phyloP scores from a whole-genome alignment of 164 flowering plant species.

The Chimonanthus salicifolius region DNA sequence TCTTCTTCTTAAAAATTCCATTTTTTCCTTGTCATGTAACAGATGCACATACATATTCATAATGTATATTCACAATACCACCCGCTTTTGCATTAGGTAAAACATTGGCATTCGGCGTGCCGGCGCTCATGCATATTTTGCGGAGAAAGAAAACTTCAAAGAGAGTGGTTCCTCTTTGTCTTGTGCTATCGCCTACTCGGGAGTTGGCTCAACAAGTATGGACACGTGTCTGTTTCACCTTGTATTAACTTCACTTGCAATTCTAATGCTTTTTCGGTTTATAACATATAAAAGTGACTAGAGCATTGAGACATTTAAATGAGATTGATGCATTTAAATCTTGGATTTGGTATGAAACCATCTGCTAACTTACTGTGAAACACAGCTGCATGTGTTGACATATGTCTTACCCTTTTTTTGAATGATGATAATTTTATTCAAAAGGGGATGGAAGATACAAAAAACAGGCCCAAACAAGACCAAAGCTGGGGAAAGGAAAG shows the following conservation, averaged over 20 bases:
- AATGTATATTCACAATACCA: background rate
- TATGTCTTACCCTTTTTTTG: no score
- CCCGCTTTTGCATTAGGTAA: conserved; percentile 47
- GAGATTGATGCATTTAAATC: no score
- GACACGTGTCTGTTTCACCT: conserved; percentile 1
- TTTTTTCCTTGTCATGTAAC: background rate
- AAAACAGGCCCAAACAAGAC: no score
- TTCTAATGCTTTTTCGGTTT: background rate
- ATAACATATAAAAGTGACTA: background rate
- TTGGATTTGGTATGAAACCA: no score
- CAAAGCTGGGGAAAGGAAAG: no score
- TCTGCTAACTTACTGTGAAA: no score
- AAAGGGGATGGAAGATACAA: no score
- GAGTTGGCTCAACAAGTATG: conserved; percentile 96
- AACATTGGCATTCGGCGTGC: conserved; percentile 92
- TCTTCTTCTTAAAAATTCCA: background rate
- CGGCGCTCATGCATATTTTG: conserved; percentile 81
- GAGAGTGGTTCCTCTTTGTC: conserved; percentile 58
- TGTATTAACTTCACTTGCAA: no score
- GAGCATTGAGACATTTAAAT: no score
- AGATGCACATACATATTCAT: background rate
- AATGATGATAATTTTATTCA: no score
- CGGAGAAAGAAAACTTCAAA: conserved; percentile 36
- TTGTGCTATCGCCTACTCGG: conserved; percentile 93
- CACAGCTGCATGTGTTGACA: no score